Evolutionary conservation across 768 basidiomycete species (phyloP).

Genomic region (Rubroboletus pulcherrimus): DNA sequence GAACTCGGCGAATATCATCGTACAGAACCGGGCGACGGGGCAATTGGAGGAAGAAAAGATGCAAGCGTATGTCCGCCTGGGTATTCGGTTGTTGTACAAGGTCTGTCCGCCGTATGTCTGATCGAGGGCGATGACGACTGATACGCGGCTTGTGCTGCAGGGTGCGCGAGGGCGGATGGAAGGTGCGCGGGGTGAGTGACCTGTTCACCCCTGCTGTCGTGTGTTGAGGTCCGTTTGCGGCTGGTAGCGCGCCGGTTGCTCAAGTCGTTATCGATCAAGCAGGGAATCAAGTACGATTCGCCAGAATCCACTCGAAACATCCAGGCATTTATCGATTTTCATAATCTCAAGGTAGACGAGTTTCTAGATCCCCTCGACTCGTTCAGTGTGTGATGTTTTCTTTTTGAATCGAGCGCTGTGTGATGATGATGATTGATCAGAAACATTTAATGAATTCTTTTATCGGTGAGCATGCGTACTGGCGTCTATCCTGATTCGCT

Average conservation of each 20-base stretch:
- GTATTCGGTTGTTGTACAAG: conserved; percentile 91
- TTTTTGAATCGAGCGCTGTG: background rate
- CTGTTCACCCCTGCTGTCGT: background rate
- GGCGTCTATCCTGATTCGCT: background rate
- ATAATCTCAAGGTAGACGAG: conserved; percentile 78
- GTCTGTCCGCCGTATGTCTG: conserved; percentile 28
- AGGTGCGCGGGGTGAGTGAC: conserved; percentile 66
- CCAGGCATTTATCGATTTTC: conserved; percentile 83
- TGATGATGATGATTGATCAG: conserved; percentile 33
- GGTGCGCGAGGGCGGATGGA: conserved; percentile 88
- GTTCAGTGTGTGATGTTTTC: conserved; percentile 58
- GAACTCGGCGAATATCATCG: conserved; percentile 98
- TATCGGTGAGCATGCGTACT: conserved; percentile 47
- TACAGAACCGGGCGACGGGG: conserved; percentile 89
- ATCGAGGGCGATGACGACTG: background rate
- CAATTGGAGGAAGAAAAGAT: conserved; percentile 98
- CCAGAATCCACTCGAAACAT: conserved; percentile 85
- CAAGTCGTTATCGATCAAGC: conserved; percentile 88
- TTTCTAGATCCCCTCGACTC: conserved; percentile 78
- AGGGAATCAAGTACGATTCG: conserved; percentile 89
- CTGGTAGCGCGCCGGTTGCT: conserved; percentile 62
- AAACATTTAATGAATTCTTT: conserved; percentile 93
- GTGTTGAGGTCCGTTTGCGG: conserved; percentile 34
- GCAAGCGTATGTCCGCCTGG: conserved; percentile 89
- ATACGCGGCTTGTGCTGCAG: conserved; percentile 29